Percentiles rank a stretch among this genome's conserved stretches.
Conservation (phyloP, 345 rosid genomes). For the Eutrema heterophyllum region DNA sequence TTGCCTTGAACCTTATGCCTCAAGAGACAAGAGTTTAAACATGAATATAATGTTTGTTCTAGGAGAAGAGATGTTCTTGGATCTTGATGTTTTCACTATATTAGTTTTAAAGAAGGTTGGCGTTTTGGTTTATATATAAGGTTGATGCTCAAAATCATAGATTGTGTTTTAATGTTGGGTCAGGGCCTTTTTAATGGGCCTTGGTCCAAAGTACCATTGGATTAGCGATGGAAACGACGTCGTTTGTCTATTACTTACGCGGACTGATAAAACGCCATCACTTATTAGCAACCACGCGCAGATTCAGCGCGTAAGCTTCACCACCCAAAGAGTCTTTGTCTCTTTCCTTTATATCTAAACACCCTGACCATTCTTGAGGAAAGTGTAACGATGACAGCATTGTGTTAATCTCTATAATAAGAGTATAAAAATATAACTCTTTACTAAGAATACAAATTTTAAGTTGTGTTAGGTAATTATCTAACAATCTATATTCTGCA, state of each 20-base stretch:
- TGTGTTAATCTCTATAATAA: too few relatives aligned
- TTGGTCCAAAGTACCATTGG: not conserved
- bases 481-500: not conserved
- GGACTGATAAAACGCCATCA: not conserved
- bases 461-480: not conserved
- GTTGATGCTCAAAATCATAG: not conserved
- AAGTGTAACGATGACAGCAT: too few relatives aligned
- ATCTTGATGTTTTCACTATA: slow-evolving; percentile 3
- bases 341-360: too few relatives aligned
- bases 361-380: too few relatives aligned
- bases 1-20: slow-evolving; percentile 5
- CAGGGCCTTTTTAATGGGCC: not conserved
- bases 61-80: not conserved
- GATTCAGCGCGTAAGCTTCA: too few relatives aligned
- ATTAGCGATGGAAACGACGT: not conserved
- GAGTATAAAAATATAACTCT: too few relatives aligned
- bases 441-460: not conserved
- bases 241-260: not conserved
- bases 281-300: not conserved
- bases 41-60: slow-evolving; percentile 9
- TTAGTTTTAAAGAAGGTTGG: not conserved
- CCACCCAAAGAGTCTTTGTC: too few relatives aligned
- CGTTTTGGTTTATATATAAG: not conserved
- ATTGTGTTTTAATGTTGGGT: not conserved
- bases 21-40: slow-evolving; percentile 8